These are phyloP conservation scores for Toxicodendron radicans DNA, from an alignment of 345 rosid species.

Conservation along the genomic window DNA sequence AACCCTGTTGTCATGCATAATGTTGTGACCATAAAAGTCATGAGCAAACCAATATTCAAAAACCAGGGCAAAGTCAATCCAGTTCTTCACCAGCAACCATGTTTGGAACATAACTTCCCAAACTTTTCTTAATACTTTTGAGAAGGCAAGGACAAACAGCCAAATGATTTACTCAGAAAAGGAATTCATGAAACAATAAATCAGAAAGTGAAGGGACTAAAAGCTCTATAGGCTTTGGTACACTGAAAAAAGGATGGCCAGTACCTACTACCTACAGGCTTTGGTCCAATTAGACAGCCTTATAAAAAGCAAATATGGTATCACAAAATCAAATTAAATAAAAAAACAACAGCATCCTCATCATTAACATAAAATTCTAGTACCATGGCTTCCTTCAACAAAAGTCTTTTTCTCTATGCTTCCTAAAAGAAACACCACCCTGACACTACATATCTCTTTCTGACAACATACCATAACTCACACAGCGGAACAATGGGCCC, in stretches of 20 bases:
- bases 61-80: neutral
- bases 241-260: neutral
- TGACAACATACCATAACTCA: neutral
- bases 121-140: too few relatives aligned
- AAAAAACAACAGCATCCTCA: neutral
- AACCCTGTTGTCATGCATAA: neutral
- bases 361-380: neutral
- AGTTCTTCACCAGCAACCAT: neutral
- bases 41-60: neutral
- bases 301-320: neutral
- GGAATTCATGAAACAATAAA: neutral
- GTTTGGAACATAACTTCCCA: neutral
- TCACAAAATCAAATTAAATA: neutral
- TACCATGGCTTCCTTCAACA: neutral
- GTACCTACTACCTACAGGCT: neutral
- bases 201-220: neutral
- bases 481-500: neutral
- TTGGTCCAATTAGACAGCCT: neutral
- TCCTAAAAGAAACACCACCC: neutral
- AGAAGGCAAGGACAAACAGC: neutral
- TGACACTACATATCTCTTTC: neutral
- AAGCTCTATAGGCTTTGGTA: neutral
- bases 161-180: neutral
- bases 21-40: neutral
- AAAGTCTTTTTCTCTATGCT: neutral